These are phyloP conservation scores for Pugionium dolabratum DNA, from an alignment of 345 rosid genomes.

Conservation along the genomic window DNA sequence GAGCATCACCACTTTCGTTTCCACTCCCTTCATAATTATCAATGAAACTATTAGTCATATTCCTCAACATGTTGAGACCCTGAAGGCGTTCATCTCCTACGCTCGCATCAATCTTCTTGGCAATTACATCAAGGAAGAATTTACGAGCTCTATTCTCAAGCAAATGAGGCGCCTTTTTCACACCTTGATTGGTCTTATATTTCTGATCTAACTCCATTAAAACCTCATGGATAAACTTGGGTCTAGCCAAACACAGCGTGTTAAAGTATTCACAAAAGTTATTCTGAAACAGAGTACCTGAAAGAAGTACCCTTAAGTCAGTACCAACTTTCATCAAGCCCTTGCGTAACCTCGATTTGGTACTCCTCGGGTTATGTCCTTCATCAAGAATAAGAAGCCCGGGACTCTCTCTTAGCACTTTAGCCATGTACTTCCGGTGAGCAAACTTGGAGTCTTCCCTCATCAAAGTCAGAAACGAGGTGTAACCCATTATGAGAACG, in stretches of 20 bases:
- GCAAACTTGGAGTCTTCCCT: slow-evolving; percentile 83
- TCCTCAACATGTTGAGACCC: slow-evolving; percentile 78
- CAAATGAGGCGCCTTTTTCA: slow-evolving; percentile 61
- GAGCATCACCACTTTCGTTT: slow-evolving; percentile 51
- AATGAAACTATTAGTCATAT: slow-evolving; percentile 72
- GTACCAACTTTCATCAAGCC: slow-evolving; percentile 89
- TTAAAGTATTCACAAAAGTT: slow-evolving; percentile 95
- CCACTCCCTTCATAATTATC: slow-evolving; percentile 74
- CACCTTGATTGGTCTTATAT: slow-evolving; percentile 46
- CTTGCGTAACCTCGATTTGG: slow-evolving; percentile 90
- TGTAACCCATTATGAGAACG: slow-evolving; percentile 94
- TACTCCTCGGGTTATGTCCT: slow-evolving; percentile 97
- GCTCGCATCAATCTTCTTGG: slow-evolving; percentile 73
- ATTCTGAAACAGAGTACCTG: slow-evolving; percentile 94
- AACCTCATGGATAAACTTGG: slow-evolving; percentile 76
- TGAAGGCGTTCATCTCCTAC: slow-evolving; percentile 67
- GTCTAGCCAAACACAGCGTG: slow-evolving; percentile 90
- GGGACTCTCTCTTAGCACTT: slow-evolving; percentile 82
- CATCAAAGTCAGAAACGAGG: slow-evolving; percentile 87
- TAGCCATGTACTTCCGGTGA: slow-evolving; percentile 84
- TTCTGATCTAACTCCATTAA: slow-evolving; percentile 67
- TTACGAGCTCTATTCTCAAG: slow-evolving; percentile 89
- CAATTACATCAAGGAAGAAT: slow-evolving; percentile 72
- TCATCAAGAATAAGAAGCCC: slow-evolving; percentile 89
- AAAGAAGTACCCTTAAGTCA: slow-evolving; percentile 74